Evolutionary conservation across 2,329 filamentous ascomycete genomes (phyloP), one percentile per base, ranked within the genome.

Genomic region (Trichoderma harzianum): DNA sequence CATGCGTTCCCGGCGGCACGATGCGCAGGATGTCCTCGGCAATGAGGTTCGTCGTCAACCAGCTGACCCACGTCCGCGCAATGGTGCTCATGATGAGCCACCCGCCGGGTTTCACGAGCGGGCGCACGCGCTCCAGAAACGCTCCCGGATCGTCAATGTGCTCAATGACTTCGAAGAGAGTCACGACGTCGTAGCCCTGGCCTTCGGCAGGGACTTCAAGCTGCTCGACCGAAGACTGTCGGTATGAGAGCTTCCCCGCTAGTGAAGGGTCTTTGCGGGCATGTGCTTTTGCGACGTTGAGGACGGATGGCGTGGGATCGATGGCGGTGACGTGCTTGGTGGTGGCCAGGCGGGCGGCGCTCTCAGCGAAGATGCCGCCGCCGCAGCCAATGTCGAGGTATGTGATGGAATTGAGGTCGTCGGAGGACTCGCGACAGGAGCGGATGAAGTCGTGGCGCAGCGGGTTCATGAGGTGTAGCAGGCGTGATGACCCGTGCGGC

Each of bases 391-490:
- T 89, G 81, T 99, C 96, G 68, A 99, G 91, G 81, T 94, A 97
- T 39, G 87, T 86, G 5, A 94, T 84, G 10, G 72, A 76, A 75
- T 74, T 76, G 43, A 74, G 58, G 72, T 78, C 61, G 21, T 53
- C 68, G 60, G 87, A 85, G 24, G 88, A 87, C 74, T 77, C 76
- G 61, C 91, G 88, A 79, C 95, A 98, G 74, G 85, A 83, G 26
- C 86, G 86, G 80, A 98, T 96, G 83, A 98, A 98, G 82, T 94
- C 91, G 84, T 98, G 95, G 39, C 96, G 94, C 60, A 97, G 89
- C 2, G 96, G 96, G 83, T 99, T 98, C 95, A 99, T 98, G 76
- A 97, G 91, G 82, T 99, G 96, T 2, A 99, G 90, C 72, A 98
- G 90, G 51, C 95, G 90, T 5, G 94, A 98, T 7, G 95, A 92